phyloP scores from a whole-genome alignment of 2,329 filamentous ascomycete genomes.

The Cryphonectria nitschkei region DNA sequence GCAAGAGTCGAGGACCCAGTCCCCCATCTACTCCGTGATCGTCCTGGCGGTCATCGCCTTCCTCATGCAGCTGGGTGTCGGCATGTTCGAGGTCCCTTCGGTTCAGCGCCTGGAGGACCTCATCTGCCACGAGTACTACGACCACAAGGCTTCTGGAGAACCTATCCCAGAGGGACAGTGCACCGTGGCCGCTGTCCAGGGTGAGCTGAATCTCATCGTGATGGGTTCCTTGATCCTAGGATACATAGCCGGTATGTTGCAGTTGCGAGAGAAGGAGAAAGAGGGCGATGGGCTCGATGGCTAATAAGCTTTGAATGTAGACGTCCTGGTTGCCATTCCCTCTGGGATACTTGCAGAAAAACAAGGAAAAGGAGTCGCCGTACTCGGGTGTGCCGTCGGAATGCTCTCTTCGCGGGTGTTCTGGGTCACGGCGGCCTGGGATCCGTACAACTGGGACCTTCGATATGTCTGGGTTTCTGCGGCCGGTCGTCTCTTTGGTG shows the following conservation, averaged over 20 bases:
- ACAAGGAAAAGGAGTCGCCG: conserved; percentile 6
- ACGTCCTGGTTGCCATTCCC: conserved; percentile 15
- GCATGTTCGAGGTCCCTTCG: conserved; percentile 18
- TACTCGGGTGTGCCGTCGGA: conserved; percentile 15
- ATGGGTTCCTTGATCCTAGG: conserved; percentile 14
- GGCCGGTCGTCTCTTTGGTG: conserved; percentile 9
- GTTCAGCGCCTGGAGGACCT: conserved; percentile 19
- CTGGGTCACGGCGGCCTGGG: conserved; percentile 15
- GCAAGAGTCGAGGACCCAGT: neutral
- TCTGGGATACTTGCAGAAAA: conserved; percentile 15
- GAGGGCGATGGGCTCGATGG: too few species aligned
- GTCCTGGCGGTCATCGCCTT: conserved; percentile 18
- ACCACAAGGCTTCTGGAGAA: neutral
- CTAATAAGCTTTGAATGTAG: neutral
- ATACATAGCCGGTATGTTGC: conserved; percentile 17
- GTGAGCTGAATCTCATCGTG: conserved; percentile 7
- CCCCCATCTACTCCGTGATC: conserved; percentile 4
- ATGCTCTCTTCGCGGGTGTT: conserved; percentile 19
- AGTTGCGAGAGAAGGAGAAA: neutral
- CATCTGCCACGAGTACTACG: conserved; percentile 16
- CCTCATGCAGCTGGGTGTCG: conserved; percentile 17
- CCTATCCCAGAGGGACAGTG: neutral
- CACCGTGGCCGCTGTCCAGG: conserved; percentile 1
- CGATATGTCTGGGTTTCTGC: conserved; percentile 14
- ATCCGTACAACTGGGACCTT: conserved; percentile 10